Percentiles rank a stretch among this genome's conserved stretches.
Conservation (phyloP, 441 rosid species). For the Eruca vesicaria region DNA sequence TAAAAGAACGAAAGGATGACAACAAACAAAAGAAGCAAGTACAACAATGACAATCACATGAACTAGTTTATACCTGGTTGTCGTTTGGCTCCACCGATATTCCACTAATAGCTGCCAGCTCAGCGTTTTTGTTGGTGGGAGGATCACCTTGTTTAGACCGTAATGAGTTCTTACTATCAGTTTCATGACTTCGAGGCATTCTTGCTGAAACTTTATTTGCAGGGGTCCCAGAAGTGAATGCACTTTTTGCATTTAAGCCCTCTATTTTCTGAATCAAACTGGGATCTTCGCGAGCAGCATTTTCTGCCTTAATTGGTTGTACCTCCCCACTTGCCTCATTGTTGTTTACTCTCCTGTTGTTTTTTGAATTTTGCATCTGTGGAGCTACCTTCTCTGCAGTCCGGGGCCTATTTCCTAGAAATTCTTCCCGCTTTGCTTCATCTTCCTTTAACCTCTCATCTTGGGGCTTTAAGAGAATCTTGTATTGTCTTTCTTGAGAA, state of each 20-base stretch:
- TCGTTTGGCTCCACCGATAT: conserved; percentile 49
- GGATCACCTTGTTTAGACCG: conserved; percentile 38
- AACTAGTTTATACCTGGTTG: conserved; percentile 44
- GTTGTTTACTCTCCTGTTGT: conserved; percentile 48
- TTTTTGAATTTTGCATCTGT: conserved; percentile 46
- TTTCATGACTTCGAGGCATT: conserved; percentile 36
- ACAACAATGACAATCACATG: conserved; percentile 11
- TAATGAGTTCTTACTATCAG: conserved; percentile 35
- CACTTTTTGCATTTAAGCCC: conserved; percentile 67
- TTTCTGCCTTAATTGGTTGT: conserved; percentile 38
- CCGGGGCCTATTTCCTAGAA: conserved; percentile 25
- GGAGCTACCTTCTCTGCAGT: conserved; percentile 46
- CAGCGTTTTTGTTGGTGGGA: conserved; percentile 43
- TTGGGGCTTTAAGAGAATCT: conserved; percentile 78
- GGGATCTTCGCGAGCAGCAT: conserved; percentile 48
- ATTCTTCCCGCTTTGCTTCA: conserved; percentile 54
- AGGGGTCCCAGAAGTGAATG: conserved; percentile 42
- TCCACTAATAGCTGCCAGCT: conserved; percentile 33
- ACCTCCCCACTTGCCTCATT: conserved; percentile 41
- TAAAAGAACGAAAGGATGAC: conserved; percentile 23
- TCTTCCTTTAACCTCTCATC: conserved; percentile 60
- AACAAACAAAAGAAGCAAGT: conserved; percentile 6
- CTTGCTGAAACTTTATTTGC: conserved; percentile 43
- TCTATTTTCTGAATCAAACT: conserved; percentile 85
- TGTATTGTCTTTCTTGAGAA: conserved; percentile 57